Evolutionary conservation across 176 grass and related monocot species (phyloP), one percentile per base, ranked within the genome.

Genomic region (Cenchrus americanus): DNA sequence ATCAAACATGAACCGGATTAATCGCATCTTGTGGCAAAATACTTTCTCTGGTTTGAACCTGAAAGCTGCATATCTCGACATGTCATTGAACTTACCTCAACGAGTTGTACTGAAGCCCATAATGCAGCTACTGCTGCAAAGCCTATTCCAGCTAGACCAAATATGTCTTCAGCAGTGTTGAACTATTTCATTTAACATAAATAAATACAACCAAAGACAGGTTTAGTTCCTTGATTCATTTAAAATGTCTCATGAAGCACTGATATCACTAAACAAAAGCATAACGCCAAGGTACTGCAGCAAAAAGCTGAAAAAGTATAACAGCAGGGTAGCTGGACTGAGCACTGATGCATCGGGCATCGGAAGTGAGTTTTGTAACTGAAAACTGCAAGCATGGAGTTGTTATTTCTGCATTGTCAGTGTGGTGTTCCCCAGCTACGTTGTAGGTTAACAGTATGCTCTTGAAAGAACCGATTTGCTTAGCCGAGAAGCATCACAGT

Each of bases 71-170:
- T 44, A 73, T 30, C 15, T 75, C 5, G 63, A 72, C 73, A 40
- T 19, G 19, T 21, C 32, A 19, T 58, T 37, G 76, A 53, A 24
- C 72, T 71, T 90, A 94, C 93, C 85, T 26, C 89, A 61, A 95
- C n/a, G 52, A 94, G 85, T 71, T 92, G 87, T 62, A 70, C 53
- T 47, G 91, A 89, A 71, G 91, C 87, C 96, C 91, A 98, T 63
- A 95, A 30, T 83, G 85, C 93, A 22, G 88, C 96, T 67, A 98
- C 58, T 18, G 80, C 85, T 73, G 87, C 89, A 89, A 98, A 98
- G 11, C 83, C 93, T 53, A 98, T 68, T 65, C 96, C 96, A 61
- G 71, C 89, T 86, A 98, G 80, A 87, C 82, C 93, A 83, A 98
- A 82, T 13, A 82, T 78, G 87, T 98, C 91, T 94, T 95, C 93